Evolutionary conservation across 2,329 filamentous ascomycete genomes (phyloP).

Genomic region (Fusarium hainanense): DNA sequence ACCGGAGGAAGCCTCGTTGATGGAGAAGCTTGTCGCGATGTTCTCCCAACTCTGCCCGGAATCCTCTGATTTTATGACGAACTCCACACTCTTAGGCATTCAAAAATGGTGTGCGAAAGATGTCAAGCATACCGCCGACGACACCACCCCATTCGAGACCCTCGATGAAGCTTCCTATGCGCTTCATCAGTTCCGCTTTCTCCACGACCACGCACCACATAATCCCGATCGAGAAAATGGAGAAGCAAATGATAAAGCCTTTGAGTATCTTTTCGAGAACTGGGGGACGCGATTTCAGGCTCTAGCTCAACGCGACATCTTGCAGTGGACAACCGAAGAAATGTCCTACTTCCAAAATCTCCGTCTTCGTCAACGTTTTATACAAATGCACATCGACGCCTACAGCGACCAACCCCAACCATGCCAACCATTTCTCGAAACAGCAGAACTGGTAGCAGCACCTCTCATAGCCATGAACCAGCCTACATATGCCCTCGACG

Average conservation of each 20-base stretch:
- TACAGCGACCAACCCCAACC: background rate
- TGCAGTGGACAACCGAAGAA: background rate
- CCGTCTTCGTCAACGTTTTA: background rate
- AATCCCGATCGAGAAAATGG: background rate
- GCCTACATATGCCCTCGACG: background rate
- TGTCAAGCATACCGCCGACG: rapidly evolving
- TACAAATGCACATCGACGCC: background rate
- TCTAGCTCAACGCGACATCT: background rate
- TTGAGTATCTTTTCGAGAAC: background rate
- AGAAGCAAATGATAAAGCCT: rapidly evolving
- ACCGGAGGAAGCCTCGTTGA: rapidly evolving
- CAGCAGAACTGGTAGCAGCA: background rate
- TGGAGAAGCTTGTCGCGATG: background rate
- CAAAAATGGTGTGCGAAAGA: background rate
- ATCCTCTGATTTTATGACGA: background rate
- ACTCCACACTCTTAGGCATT: background rate
- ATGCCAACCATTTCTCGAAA: background rate
- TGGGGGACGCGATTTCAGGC: background rate
- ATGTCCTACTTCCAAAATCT: background rate
- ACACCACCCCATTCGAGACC: background rate
- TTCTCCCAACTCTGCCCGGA: background rate
- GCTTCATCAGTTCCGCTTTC: background rate
- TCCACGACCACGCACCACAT: constrained; percentile 7
- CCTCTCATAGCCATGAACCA: background rate
- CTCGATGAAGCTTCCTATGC: constrained; percentile 4